phyloP scores from a whole-genome alignment of 2,329 filamentous ascomycete species.

The Colletotrichum graminicola region DNA sequence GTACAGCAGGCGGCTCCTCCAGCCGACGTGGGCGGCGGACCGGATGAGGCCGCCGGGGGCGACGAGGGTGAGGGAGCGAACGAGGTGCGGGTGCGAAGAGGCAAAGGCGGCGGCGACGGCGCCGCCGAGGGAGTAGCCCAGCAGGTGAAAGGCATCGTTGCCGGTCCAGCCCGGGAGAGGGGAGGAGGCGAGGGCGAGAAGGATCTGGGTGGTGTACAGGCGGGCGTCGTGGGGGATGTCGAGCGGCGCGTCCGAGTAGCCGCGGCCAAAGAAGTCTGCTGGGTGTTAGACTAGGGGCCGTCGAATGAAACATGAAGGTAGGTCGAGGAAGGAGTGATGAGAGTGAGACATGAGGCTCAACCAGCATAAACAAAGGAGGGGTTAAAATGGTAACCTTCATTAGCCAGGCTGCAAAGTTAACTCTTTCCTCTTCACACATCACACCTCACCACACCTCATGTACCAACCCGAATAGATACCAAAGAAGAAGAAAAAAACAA shows the following conservation, averaged over 20 bases:
- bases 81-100: conserved; percentile 73
- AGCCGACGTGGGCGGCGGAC: conserved; percentile 67
- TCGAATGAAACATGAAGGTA: not conserved
- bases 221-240: conserved; percentile 71
- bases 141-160: conserved; percentile 72
- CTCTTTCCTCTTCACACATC: not conserved
- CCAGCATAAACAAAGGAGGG: not conserved
- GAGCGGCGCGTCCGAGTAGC: conserved; percentile 78
- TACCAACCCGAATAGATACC: not conserved
- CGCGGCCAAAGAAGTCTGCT: conserved; percentile 79
- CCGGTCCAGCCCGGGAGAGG: conserved; percentile 64
- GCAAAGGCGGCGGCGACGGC: conserved; percentile 79
- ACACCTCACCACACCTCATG: not conserved
- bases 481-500: too few relatives aligned
- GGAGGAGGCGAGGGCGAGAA: conserved; percentile 75
- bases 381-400: not conserved
- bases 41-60: conserved; percentile 78
- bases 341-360: not conserved
- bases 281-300: not conserved
- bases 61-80: conserved; percentile 74
- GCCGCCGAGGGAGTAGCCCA: conserved; percentile 86
- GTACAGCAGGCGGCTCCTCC: conserved; percentile 73
- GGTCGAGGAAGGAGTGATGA: not conserved
- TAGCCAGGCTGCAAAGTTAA: too few relatives aligned
- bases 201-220: conserved; percentile 75